Base-by-base conservation (phyloP, 23 red algal species). In the Gracilaria gracilis region DNA sequence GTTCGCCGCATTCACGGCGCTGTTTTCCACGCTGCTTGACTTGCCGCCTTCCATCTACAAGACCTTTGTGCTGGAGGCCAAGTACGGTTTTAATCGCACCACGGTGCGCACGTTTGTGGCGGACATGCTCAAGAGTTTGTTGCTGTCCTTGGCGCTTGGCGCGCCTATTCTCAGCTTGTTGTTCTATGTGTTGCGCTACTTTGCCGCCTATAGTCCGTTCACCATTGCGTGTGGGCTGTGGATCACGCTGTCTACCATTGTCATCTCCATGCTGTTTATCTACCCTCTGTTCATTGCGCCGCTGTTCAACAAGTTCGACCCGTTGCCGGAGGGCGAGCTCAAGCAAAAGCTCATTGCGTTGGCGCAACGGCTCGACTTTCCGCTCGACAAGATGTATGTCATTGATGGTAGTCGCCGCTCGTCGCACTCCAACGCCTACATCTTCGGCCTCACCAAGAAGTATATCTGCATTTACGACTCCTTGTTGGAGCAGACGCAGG, bases 341-440 rank as follows among this genome's bases (percentile, higher is more conserved):
- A 75, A 66, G 23, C 15, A 49, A n/a, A 79, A 82, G 38, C 66
- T 96, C 24, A 61, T 79, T 33, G 38, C 59, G 8, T 24, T 97
- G 4, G 95, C 95, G 1, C 28, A 66, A 21, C 32, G 53, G 0
- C 49, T 97, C 40, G 79, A 84, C 23, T 97, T 97, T 72, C 95
- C 95, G 62, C 86, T 97, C 53, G 57, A 86, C 35, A 97, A 97
- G 64, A 92, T 97, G 58, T 97, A 97, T 73, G 95, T 97, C 25
- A 92, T 97, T 62, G 95, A 97, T 64, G 95, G 95, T 29, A 91
- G 86, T 62, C 82, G 88, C 42, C 90, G 95, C 21, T 83, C 71
- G 1, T 90, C 84, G 2, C 95, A 97, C 34, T 85, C 86, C 44
- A 97, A 97, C 55, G 95, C 95, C 0, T 97, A 78, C 69, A 78